Percentiles rank a stretch among this genome's conserved stretches.
Conservation (phyloP, 1,284 basidiomycete species). For the Mrakiaceae sp. region DNA sequence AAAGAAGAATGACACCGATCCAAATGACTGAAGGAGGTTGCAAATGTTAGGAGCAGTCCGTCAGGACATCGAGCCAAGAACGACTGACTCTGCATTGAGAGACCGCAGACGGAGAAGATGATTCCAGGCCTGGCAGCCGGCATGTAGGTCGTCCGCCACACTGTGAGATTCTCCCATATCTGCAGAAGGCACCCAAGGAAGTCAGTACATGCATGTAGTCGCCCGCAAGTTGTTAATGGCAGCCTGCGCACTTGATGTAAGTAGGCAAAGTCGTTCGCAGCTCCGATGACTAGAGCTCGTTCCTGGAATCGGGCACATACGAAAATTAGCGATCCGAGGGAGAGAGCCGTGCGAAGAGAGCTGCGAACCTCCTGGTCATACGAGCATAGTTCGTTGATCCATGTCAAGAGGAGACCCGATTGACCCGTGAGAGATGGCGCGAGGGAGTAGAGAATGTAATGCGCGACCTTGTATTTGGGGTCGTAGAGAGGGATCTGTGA, state of each 20-base stretch:
- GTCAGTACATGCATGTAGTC: no score
- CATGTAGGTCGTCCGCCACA: background rate
- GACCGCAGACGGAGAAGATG: background rate
- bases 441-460: no score
- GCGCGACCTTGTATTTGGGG: no score
- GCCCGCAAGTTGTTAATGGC: background rate
- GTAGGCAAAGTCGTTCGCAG: background rate
- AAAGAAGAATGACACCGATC: no score
- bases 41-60: no score
- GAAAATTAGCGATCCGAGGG: conserved; percentile 4
- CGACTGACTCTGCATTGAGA: background rate
- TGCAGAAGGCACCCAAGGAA: background rate
- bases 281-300: conserved; percentile 1
- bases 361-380: no score
- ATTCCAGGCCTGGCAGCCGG: background rate
- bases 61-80: no score
- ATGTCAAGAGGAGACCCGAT: no score
- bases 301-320: background rate
- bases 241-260: background rate
- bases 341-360: conserved; percentile 1
- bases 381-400: no score
- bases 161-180: background rate
- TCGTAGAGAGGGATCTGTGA: no score
- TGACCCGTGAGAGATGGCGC: no score
- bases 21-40: no score